Conservation (phyloP, 139 green algal species). For the Chlorella ohadii region DNA sequence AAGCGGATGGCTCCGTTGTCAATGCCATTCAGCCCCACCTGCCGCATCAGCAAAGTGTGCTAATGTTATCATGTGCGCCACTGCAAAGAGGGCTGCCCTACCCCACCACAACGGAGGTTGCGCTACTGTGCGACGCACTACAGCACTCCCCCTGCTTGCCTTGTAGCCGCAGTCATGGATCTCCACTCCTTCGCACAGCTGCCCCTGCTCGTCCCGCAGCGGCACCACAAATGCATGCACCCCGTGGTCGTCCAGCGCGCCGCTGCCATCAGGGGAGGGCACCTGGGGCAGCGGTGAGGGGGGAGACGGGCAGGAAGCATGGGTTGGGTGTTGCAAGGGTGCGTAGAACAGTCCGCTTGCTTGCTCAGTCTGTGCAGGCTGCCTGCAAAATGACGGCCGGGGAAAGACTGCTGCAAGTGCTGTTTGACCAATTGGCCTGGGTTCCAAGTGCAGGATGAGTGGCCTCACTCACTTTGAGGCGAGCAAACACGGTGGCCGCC, state of each 20-base stretch:
- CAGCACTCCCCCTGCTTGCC: slow-evolving; percentile 48
- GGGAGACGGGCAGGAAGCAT: background rate
- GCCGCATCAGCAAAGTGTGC: no score
- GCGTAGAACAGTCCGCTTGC: no score
- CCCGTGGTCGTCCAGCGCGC: slow-evolving; percentile 80
- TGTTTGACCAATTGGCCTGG: no score
- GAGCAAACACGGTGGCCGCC: slow-evolving; percentile 83
- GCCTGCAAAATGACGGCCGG: no score
- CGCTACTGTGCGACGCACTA: no score
- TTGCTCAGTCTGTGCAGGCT: background rate
- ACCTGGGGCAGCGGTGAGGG: slow-evolving; percentile 25
- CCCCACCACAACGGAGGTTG: no score
- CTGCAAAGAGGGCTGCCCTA: no score
- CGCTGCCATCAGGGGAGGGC: slow-evolving; percentile 59
- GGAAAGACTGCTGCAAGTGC: no score
- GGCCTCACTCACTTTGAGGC: slow-evolving; percentile 54
- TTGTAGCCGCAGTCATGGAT: slow-evolving; percentile 96
- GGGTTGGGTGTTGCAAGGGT: no score
- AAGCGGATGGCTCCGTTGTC: slow-evolving; percentile 94
- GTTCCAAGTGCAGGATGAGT: no score
- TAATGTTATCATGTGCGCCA: no score
- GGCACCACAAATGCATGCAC: slow-evolving; percentile 88
- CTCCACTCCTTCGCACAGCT: slow-evolving; percentile 81
- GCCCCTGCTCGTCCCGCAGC: slow-evolving; percentile 58
- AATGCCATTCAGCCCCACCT: slow-evolving; percentile 90